Percentiles rank a stretch among this genome's conserved stretches.
phyloP scores from a whole-genome alignment of 441 rosid species.

The Arabidopsis hybrid region DNA sequence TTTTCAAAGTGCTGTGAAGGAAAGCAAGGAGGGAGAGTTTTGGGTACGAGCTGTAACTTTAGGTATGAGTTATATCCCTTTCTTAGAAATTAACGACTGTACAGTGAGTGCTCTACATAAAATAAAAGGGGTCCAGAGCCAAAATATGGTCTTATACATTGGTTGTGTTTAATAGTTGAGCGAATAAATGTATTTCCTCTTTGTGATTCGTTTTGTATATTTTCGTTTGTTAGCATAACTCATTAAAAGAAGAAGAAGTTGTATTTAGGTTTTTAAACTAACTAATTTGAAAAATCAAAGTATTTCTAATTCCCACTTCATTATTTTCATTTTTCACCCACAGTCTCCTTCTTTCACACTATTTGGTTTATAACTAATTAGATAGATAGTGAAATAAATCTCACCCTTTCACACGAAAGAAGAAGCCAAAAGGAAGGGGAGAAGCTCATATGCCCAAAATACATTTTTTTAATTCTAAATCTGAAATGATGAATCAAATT shows the following conservation, averaged over 20 bases:
- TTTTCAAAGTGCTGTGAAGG: neutral
- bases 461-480: too few species aligned
- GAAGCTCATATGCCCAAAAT: too few species aligned
- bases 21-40: slow-evolving; percentile 13
- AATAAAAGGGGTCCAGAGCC: neutral
- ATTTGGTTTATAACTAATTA: too few species aligned
- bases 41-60: slow-evolving; percentile 54
- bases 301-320: neutral
- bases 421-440: too few species aligned
- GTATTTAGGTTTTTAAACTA: neutral
- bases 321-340: too few species aligned
- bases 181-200: neutral
- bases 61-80: slow-evolving; percentile 52
- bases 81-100: neutral
- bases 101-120: neutral
- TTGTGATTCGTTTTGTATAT: too few species aligned
- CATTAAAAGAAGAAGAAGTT: neutral
- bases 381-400: too few species aligned
- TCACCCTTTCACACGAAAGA: too few species aligned
- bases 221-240: neutral
- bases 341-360: too few species aligned
- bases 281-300: neutral
- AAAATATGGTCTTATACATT: neutral
- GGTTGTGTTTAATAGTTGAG: neutral
- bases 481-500: too few species aligned